Conservation (phyloP, 78 protist genomes). For the Neovahlkampfia damariscottae region DNA sequence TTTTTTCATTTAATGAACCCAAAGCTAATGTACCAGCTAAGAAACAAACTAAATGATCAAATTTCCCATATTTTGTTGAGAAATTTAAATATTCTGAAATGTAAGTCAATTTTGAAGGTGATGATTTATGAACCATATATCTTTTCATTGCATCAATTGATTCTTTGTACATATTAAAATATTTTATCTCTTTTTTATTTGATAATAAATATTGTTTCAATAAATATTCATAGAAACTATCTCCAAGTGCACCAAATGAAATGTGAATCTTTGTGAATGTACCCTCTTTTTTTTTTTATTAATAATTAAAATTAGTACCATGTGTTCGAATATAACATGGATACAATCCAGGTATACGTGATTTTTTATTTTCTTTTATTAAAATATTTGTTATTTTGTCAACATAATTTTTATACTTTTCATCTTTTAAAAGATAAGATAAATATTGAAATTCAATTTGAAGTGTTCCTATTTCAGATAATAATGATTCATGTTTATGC, state of each 20-base stretch:
- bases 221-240: conserved; percentile 45
- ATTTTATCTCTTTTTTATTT: not conserved
- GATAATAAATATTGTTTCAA: conserved; percentile 27
- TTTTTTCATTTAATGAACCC: not conserved
- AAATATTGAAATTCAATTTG: conserved; percentile 21
- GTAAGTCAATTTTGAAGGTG: not conserved
- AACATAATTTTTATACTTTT: not conserved
- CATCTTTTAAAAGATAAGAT: not conserved
- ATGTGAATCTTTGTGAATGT: not conserved
- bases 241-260: conserved; percentile 40
- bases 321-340: conserved; percentile 23
- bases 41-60: conserved; percentile 84
- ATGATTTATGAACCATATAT: not conserved
- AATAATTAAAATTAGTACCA: no score
- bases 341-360: conserved; percentile 13
- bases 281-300: not conserved
- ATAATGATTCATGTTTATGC: conserved; percentile 11
- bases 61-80: conserved; percentile 6
- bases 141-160: not conserved
- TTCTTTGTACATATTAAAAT: not conserved
- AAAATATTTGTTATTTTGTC: conserved; percentile 5
- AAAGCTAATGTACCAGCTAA: conserved; percentile 80
- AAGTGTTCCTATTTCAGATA: conserved; percentile 23
- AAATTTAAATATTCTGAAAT: conserved; percentile 10
- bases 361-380: not conserved